phyloP scores from a whole-genome alignment of 257 asterid genomes.

The Primulina tabacum region DNA sequence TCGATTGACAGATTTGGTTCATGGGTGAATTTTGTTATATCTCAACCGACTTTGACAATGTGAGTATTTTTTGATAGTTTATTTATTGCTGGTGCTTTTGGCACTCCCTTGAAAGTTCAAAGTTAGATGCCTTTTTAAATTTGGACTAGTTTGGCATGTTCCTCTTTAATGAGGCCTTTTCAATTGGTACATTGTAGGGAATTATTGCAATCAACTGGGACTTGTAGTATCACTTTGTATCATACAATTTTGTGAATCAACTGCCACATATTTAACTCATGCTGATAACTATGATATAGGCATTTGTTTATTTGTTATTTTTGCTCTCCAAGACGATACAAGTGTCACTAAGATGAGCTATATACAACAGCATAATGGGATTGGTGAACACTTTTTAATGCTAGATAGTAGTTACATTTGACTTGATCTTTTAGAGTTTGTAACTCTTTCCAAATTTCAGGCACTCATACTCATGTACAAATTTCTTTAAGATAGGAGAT shows the following conservation, averaged over 20 bases:
- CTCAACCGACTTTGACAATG: conserved; percentile 63
- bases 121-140: conserved; percentile 11
- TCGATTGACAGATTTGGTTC: conserved; percentile 64
- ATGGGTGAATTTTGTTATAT: conserved; percentile 75
- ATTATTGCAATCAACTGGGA: conserved; percentile 10
- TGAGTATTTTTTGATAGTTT: conserved; percentile 37
- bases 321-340: conserved; percentile 16
- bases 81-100: conserved; percentile 11
- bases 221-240: neutral
- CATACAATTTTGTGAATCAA: conserved; percentile 5
- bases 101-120: conserved; percentile 17
- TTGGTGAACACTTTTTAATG: neutral
- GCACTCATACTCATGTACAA: conserved; percentile 10
- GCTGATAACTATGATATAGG: conserved; percentile 12
- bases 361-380: neutral
- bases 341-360: conserved; percentile 16
- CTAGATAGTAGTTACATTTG: conserved; percentile 13
- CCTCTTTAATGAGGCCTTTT: conserved; percentile 19
- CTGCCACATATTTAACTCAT: conserved; percentile 3
- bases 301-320: conserved; percentile 11
- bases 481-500: conserved; percentile 13
- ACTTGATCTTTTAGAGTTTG: conserved; percentile 21
- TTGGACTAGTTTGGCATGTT: neutral
- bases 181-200: conserved; percentile 8
- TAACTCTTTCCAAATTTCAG: neutral